Base-by-base conservation (phyloP, 495 filamentous ascomycete species). In the Eremomyces bilateralis region DNA sequence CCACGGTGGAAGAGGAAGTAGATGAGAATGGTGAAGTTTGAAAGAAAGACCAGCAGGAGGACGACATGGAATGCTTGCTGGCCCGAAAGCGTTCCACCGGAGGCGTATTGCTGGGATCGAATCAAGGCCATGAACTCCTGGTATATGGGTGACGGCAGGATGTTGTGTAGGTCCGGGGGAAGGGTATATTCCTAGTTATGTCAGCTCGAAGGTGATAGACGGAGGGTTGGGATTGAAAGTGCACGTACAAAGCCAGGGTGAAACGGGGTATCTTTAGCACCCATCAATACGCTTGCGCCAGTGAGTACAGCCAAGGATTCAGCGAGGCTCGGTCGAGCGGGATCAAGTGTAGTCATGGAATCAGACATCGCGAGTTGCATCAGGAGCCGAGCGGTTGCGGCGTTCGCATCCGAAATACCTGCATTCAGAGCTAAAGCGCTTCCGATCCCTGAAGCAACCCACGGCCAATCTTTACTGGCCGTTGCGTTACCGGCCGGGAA, bases 231-330 rank as follows among this genome's bases (percentile, higher is more conserved):
- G 18, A 27, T 32, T 10, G 21, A 20, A 29, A 34, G 36, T 17
- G 20, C 19, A 21, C 11, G n/a, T 30, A 47, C 45, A 66, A 67
- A 80, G 39, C 49, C 62, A 3, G 59, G 58, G 1, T 64, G 54
- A 41, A 69, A 73, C 2, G 73, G 71, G 0, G 71, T 47, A 25
- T 64, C 48, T 12, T 57, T 43, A 0, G 63, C 42, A 19, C 60
- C 58, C 24, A 69, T 48, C 21, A 77, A 59, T 0, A 82, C 49
- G 0, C 75, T 81, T 38, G 59, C 67, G 11, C 67, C 67, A 0
- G 63, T 64, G 41, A 80, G 56, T 1, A 77, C 73, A 0, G 74
- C 73, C 0, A 84, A 50, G 0, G 66, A 67, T 47, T 84, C 78
- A 0, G 63, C 65, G 3, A 73, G 58, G 4, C 68, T 74, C 0